A percentile compares a stretch with the other conserved stretches of the same genome.
Conservation (phyloP, 2,329 filamentous ascomycete genomes). For the Calonectria montana region DNA sequence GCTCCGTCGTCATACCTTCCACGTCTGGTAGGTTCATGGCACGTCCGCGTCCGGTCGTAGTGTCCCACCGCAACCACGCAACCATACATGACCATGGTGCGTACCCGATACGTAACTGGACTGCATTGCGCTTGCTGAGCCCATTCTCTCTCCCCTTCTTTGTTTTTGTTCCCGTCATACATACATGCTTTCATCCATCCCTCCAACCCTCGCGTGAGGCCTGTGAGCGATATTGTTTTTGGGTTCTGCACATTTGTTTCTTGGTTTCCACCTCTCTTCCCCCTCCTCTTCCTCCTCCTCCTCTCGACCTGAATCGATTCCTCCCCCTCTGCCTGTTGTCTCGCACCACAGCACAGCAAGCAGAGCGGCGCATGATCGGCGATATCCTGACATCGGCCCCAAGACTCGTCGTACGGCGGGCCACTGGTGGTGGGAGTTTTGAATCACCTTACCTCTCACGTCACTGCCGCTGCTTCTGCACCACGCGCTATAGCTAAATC, state of each 20-base stretch:
- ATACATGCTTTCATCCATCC: not conserved
- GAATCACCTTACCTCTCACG: slow-evolving; percentile 34
- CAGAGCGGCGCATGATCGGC: slow-evolving; percentile 15
- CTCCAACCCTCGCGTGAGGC: not conserved
- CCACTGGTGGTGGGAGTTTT: slow-evolving; percentile 15
- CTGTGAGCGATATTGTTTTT: not conserved
- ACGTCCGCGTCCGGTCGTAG: not conserved
- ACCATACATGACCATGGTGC: slow-evolving; percentile 8
- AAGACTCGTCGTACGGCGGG: slow-evolving; percentile 13
- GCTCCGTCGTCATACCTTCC: slow-evolving; percentile 22
- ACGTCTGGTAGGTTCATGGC: not conserved
- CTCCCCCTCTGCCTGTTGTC: not conserved
- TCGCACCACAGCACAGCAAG: not conserved
- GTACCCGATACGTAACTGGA: slow-evolving; percentile 6
- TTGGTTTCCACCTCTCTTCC: slow-evolving; percentile 18
- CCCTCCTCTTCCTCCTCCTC: slow-evolving; percentile 12
- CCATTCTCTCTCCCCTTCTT: not conserved
- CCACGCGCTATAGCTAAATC: not conserved
- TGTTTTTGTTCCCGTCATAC: not conserved
- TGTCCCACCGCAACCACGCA: slow-evolving; percentile 19
- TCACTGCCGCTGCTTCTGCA: slow-evolving; percentile 19
- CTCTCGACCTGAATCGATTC: not conserved
- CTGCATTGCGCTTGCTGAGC: not conserved
- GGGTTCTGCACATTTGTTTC: slow-evolving; percentile 4
- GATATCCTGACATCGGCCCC: slow-evolving; percentile 6